phyloP scores from a whole-genome alignment of 495 filamentous ascomycete species.

The Echria macrotheca region DNA sequence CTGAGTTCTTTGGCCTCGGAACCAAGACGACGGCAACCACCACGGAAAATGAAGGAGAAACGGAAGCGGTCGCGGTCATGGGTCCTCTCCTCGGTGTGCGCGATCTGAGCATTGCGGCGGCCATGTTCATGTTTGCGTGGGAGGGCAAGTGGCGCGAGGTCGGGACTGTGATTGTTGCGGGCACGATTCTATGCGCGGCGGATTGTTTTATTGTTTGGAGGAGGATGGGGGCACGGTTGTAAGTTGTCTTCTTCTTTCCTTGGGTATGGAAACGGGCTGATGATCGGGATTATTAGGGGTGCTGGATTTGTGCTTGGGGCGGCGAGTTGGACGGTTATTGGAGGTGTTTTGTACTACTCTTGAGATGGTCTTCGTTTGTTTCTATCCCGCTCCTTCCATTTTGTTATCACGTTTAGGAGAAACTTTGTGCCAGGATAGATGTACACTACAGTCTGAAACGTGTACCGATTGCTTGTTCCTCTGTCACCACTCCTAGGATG shows the following conservation, averaged over 20 bases:
- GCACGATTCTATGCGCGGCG: constrained; percentile 4
- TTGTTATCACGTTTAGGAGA: too few relatives aligned
- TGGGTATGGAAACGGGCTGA: not conserved
- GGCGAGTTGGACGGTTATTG: constrained; percentile 7
- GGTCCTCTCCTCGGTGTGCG: constrained; percentile 1
- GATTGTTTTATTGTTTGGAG: not conserved
- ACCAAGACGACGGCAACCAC: too few relatives aligned
- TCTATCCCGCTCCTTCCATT: too few relatives aligned
- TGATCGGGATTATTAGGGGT: not conserved
- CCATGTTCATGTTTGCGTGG: not conserved
- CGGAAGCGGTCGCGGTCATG: not conserved
- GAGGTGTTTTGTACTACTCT: not conserved
- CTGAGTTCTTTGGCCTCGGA: not conserved
- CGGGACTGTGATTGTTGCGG: constrained; percentile 4
- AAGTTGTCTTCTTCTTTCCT: not conserved
- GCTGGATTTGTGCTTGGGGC: not conserved
- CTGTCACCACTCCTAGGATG: too few relatives aligned
- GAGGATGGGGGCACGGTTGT: not conserved
- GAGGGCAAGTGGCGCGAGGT: constrained; percentile 3
- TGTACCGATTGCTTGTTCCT: too few relatives aligned
- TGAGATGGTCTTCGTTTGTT: too few relatives aligned
- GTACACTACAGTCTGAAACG: too few relatives aligned
- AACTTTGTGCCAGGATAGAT: too few relatives aligned
- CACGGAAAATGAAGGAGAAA: not conserved
- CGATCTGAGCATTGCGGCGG: constrained; percentile 1